These are phyloP conservation scores for Cornus kousa DNA, from an alignment of 148 eudicot species.

Conservation along the genomic window DNA sequence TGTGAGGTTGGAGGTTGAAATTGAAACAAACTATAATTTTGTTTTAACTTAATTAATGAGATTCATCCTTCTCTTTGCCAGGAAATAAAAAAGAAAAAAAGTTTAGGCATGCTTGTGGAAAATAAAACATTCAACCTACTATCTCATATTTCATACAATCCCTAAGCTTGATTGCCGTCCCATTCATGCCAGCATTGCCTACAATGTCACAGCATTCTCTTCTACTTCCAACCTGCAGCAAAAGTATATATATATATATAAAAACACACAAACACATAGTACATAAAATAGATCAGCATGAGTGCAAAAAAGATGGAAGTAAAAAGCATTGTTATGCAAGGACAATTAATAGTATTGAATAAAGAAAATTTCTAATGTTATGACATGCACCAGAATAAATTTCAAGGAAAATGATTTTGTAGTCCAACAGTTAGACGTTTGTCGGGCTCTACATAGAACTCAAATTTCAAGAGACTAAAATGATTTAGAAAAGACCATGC, in stretches of 20 bases:
- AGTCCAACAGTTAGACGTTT: too few species aligned
- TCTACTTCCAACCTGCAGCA: slow-evolving; percentile 47
- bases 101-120: too few species aligned
- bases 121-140: slow-evolving; percentile 17
- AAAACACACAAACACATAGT: neutral
- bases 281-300: neutral
- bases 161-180: slow-evolving; percentile 44
- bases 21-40: too few species aligned
- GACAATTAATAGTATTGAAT: neutral
- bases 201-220: slow-evolving; percentile 65
- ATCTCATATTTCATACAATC: slow-evolving; percentile 46
- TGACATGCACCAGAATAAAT: neutral
- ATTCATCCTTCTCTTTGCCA: too few species aligned
- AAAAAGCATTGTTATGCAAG: neutral
- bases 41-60: too few species aligned
- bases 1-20: too few species aligned
- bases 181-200: slow-evolving; percentile 26
- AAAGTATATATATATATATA: neutral
- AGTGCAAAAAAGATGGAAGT: neutral
- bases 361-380: neutral
- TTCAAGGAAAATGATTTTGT: too few species aligned
- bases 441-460: too few species aligned
- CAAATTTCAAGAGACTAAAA: too few species aligned
- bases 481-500: neutral
- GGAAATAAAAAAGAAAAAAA: too few species aligned